Evolutionary conservation across 768 basidiomycete genomes (phyloP), one percentile per base, ranked within the genome.

Genomic region (Lepiota venenata): DNA sequence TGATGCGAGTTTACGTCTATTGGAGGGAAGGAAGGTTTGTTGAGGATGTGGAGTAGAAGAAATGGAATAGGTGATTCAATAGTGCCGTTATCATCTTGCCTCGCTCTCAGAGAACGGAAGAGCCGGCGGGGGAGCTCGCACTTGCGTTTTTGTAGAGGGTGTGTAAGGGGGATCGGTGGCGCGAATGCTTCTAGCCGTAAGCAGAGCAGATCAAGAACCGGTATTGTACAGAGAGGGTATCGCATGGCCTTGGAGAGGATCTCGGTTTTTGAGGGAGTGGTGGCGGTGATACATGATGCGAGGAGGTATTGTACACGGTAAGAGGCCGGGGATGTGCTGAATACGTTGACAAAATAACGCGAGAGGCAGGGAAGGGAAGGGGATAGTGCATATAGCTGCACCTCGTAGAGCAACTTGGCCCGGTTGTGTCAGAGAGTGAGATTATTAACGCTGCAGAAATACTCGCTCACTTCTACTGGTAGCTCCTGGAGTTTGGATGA

Each of bases 371-470:
- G 91, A 7, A 97, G 71, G 35, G 71, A 61, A 15, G 80, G 73
- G 2, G 89, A 91, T 5, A 83, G 70, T 0, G 91, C 84, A 58
- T 75, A 75, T 15, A 89, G 76, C 59, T 93, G 88, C 12, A 96
- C 77, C 52, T 93, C 82, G 60, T 88, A 86, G 0, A 95, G 68
- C 8, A 98, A 76, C 93, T 95, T 55, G 14, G 22, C 15, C 6
- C 7, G 35, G 21, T 10, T 60, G 32, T 36, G 46, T 35, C 16
- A 48, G 20, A 38, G 20, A 38, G 16, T 6, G 37, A 56, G 62
- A 61, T n/a, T 52, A 62, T 40, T 10, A 25, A 18, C 50, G 32
- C 37, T 41, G 16, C 32, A 48, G 25, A 38, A 27, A 22, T 22
- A 45, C 0, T 41, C 10, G 4, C 53, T 25, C 39, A 60, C 56